Evolutionary conservation across 2,329 filamentous ascomycete genomes (phyloP), one percentile per base, ranked within the genome.

Genomic region (Rosellinia necatrix): DNA sequence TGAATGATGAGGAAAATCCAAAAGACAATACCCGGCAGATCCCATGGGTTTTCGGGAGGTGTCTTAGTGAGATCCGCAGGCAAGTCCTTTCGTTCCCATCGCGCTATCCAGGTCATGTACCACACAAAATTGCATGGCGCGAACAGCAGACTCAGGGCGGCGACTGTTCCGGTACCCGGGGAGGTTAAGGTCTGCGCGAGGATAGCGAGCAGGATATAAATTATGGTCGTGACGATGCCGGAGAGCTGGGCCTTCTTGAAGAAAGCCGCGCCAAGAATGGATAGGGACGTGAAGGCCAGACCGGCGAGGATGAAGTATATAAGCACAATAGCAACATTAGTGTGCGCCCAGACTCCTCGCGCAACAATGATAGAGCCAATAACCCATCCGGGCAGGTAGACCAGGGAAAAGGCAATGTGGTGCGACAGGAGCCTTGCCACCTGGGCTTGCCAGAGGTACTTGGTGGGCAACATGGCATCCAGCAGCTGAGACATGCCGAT

Each of bases 211-310:
- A 96, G 74, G 22, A 96, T 81, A 10, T 84, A 87, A 15, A 84
- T 74, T 22, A 97, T 86, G 7, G 88, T 87, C 35, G 90, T 82
- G 0, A 86, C 85, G 60, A 96, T 93, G 24, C 93, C 92, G 54
- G 90, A 94, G 3, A 97, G 82, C 71, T 97, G 92, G 0, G 92
- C 87, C 68, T 88, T 92, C 64, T 84, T 89, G 78, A 97, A 97
- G 66, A 96, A 89, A 7, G 89, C 84, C 0, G 88, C 91, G 22
- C 89, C 89, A 35, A 96, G 81, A 50, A 96, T 84, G 2, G 91
- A 90, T 70, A 92, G 88, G 38, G 90, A 94, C 0, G 89, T 84
- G 41, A 96, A 76, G 2, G 91, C 83, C 3, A 96, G 76, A 6
- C 92, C 92, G n/a, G 82, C 77, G 2, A 96, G 75, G 38, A 96